Percentiles rank a stretch among this genome's conserved stretches.
Evolutionary conservation across 257 asterid genomes (phyloP).

Genomic region (Capsicum baccatum): DNA sequence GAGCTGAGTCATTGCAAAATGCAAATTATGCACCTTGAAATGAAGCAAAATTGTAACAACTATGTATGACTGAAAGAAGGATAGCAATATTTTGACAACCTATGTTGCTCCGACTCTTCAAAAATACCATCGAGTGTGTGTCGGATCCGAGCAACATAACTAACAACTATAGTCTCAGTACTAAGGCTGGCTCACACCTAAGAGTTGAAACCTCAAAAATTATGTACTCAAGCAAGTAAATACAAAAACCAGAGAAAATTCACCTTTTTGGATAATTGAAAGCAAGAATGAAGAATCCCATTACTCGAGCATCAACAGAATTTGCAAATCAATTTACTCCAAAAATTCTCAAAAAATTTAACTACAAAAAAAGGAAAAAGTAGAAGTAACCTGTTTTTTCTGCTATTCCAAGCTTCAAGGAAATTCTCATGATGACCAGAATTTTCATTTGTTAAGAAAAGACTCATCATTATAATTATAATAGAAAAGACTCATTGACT

Average conservation of each 20-base stretch:
- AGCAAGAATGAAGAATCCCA: constrained; percentile 20
- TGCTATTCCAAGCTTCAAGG: not conserved
- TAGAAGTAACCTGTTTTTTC: not conserved
- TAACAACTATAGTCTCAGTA: not conserved
- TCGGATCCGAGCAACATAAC: not conserved
- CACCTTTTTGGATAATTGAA: not conserved
- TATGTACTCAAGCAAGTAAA: not conserved
- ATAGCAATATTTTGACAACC: not conserved
- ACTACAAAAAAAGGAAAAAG: not conserved
- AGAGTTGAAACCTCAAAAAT: not conserved
- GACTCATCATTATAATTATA: constrained; percentile 15
- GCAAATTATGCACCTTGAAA: not conserved
- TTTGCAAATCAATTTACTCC: not conserved
- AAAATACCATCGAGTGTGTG: not conserved
- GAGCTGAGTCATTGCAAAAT: not conserved
- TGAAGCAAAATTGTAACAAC: not conserved
- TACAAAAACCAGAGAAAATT: not conserved
- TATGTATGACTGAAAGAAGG: not conserved
- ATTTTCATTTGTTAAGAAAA: constrained; percentile 1
- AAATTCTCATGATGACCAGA: not conserved
- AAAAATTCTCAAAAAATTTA: not conserved
- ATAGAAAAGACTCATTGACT: constrained; percentile 30
- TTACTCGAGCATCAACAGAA: not conserved
- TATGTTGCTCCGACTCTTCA: not conserved
- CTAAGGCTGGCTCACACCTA: not conserved